phyloP scores from a whole-genome alignment of 2,329 filamentous ascomycete genomes.

The Helicocarpus griseus region DNA sequence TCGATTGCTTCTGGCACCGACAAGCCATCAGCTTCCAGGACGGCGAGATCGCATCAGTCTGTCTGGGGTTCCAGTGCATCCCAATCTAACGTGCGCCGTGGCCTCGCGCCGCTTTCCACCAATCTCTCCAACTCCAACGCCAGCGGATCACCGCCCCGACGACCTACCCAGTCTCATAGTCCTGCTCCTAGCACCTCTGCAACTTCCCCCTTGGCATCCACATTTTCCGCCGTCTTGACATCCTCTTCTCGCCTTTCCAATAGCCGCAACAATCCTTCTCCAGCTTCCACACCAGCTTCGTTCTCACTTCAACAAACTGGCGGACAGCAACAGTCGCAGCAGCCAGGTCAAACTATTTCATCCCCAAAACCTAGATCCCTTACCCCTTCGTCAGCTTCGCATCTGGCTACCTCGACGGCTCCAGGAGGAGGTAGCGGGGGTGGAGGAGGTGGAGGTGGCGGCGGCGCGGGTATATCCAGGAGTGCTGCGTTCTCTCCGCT shows the following conservation, averaged over 20 bases:
- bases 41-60: constrained; percentile 41
- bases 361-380: constrained; percentile 47
- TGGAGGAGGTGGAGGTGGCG: constrained; percentile 42
- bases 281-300: constrained; percentile 45
- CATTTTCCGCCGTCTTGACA: constrained; percentile 44
- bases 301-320: constrained; percentile 43
- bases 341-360: constrained; percentile 43
- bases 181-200: constrained; percentile 39
- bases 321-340: constrained; percentile 42
- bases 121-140: constrained; percentile 35
- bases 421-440: constrained; percentile 42
- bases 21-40: constrained; percentile 36
- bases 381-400: constrained; percentile 44
- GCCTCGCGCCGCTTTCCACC: constrained; percentile 49
- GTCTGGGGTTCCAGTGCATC: constrained; percentile 48
- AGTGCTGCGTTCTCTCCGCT: constrained; percentile 52
- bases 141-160: constrained; percentile 34
- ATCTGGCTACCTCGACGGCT: constrained; percentile 48
- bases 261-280: constrained; percentile 44
- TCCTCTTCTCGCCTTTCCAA: constrained; percentile 41
- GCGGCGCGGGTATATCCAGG: constrained; percentile 48
- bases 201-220: constrained; percentile 43
- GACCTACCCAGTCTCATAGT: constrained; percentile 38
- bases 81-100: constrained; percentile 47
- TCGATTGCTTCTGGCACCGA: constrained; percentile 43